phyloP scores from a whole-genome alignment of 2,329 filamentous ascomycete genomes.

The Fusarium algeriense region DNA sequence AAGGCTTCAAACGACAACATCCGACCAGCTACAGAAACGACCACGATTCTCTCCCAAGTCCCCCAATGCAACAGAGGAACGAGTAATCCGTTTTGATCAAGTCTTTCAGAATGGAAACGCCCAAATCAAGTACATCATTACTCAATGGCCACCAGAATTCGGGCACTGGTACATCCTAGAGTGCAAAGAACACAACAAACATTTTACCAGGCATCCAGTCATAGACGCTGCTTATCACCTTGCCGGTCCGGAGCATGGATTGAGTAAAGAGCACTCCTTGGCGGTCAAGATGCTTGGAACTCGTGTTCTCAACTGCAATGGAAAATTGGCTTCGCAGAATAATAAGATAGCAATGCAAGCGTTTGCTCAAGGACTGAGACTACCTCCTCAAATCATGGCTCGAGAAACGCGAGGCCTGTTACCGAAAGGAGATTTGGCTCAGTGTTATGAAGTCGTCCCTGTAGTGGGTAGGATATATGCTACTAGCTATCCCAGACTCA shows the following conservation, averaged over 20 bases:
- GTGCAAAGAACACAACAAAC: constrained; percentile 7
- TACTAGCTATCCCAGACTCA: fast-evolving
- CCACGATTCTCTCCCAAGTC: fast-evolving
- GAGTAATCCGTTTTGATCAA: neutral
- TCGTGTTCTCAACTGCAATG: neutral
- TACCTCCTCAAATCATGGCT: neutral
- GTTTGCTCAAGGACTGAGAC: fast-evolving
- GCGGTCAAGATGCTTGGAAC: neutral
- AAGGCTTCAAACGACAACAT: fast-evolving
- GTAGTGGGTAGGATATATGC: neutral
- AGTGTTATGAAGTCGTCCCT: fast-evolving
- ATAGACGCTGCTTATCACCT: neutral
- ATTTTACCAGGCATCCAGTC: neutral
- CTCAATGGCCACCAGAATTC: neutral
- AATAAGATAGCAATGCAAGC: neutral
- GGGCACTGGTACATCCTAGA: constrained; percentile 18
- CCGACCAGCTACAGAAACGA: neutral
- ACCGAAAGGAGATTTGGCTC: fast-evolving
- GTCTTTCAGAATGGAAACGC: constrained; percentile 23
- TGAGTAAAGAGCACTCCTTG: fast-evolving
- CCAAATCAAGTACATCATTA: neutral
- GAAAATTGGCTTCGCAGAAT: fast-evolving
- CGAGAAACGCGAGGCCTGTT: too few species aligned
- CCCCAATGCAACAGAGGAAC: fast-evolving
- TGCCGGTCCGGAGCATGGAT: fast-evolving